A percentile compares a stretch with the other conserved stretches of the same genome.
phyloP scores from a whole-genome alignment of 1,284 basidiomycete species.

The Hemileccinum hortonii region DNA sequence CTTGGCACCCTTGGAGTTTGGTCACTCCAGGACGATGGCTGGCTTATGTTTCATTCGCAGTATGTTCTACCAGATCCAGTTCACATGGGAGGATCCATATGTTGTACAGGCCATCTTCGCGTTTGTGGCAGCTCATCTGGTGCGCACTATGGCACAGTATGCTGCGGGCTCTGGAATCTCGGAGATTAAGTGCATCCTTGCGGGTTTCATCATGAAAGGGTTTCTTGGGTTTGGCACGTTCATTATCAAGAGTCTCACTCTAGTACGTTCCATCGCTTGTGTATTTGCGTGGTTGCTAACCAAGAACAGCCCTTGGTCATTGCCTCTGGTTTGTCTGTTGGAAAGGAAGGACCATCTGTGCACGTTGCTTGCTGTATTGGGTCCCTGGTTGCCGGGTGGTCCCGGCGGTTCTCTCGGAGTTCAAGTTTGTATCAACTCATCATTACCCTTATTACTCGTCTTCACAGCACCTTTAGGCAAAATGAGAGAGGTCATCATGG shows the following conservation, averaged over 20 bases:
- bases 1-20: conserved; percentile 92
- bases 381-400: conserved; percentile 80
- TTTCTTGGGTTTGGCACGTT: conserved; percentile 90
- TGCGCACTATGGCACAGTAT: conserved; percentile 87
- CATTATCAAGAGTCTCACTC: conserved; percentile 85
- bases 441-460: conserved; percentile 1
- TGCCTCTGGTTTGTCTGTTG: conserved; percentile 94
- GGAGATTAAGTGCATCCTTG: conserved; percentile 98
- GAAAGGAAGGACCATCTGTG: conserved; percentile 98
- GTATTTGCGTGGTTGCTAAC: conserved; percentile 6
- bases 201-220: conserved; percentile 96
- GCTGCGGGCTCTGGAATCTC: conserved; percentile 98
- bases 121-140: conserved; percentile 84
- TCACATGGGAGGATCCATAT: conserved; percentile 3
- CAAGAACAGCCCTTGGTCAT: conserved; percentile 85
- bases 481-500: conserved; percentile 94
- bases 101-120: conserved; percentile 67
- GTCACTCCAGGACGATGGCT: conserved; percentile 77
- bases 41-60: conserved; percentile 87
- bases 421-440: conserved; percentile 60
- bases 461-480: conserved; percentile 59
- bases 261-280: conserved; percentile 54
- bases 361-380: conserved; percentile 97
- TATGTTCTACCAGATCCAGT: conserved; percentile 42
- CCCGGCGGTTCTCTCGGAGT: conserved; percentile 81